Conservation (phyloP, 2,329 filamentous ascomycete species). For the Didymella segeticola region DNA sequence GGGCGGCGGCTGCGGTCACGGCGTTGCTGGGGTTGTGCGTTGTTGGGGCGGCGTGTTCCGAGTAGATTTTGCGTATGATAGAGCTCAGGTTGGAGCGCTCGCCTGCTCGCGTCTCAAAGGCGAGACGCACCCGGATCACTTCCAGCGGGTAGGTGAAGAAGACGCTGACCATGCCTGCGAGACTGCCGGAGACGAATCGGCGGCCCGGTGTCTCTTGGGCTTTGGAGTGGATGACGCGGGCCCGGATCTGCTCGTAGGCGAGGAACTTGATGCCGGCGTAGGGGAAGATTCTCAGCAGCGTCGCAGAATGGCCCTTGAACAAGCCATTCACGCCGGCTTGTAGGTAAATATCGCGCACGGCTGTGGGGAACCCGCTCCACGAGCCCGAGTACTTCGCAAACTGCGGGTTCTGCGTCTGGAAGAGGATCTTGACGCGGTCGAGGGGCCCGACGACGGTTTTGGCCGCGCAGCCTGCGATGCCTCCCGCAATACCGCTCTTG, state of each 20-base stretch:
- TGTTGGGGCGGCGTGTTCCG: constrained; percentile 64
- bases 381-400: constrained; percentile 92
- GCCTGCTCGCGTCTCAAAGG: constrained; percentile 87
- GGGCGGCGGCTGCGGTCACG: constrained; percentile 50
- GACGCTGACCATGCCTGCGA: constrained; percentile 87
- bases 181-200: constrained; percentile 73
- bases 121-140: constrained; percentile 87
- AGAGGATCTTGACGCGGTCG: constrained; percentile 97
- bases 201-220: constrained; percentile 81
- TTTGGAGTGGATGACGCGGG: constrained; percentile 72
- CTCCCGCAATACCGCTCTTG: constrained; percentile 84
- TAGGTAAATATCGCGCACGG: constrained; percentile 82
- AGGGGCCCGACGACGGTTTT: constrained; percentile 96
- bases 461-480: constrained; percentile 88
- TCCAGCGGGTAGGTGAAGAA: constrained; percentile 97
- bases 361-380: constrained; percentile 82
- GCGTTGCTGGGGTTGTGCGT: constrained; percentile 43
- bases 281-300: constrained; percentile 90
- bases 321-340: constrained; percentile 77
- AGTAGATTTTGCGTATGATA: constrained; percentile 87
- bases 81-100: constrained; percentile 72
- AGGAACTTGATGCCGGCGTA: constrained; percentile 98
- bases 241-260: constrained; percentile 94
- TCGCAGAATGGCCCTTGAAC: constrained; percentile 94
- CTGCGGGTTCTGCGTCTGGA: constrained; percentile 92